Evolutionary conservation across 2,329 filamentous ascomycete species (phyloP).

Genomic region (Apiospora malaysiana): DNA sequence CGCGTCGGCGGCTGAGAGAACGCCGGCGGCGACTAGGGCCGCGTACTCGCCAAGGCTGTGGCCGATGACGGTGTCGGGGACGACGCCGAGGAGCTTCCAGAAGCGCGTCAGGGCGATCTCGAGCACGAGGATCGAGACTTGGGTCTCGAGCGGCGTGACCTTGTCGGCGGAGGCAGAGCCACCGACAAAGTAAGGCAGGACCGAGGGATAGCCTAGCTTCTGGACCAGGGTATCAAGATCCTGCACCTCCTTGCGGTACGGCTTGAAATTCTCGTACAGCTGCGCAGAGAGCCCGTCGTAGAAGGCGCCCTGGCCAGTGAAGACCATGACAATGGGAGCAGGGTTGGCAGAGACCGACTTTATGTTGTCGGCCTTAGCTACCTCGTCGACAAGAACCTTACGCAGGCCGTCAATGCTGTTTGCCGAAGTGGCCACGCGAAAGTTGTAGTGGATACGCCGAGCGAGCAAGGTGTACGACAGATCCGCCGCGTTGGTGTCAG

Average conservation of each 20-base stretch:
- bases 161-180: too few relatives aligned
- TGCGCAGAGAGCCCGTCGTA: conserved; percentile 24
- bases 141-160: conserved; percentile 34
- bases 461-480: conserved; percentile 63
- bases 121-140: conserved; percentile 38
- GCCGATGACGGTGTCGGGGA: conserved; percentile 44
- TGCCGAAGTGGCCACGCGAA: conserved; percentile 36
- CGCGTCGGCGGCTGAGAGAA: conserved; percentile 63
- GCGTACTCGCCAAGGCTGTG: conserved; percentile 61
- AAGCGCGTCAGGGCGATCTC: conserved; percentile 45
- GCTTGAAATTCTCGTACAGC: too few relatives aligned
- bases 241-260: too few relatives aligned
- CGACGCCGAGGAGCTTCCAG: conserved; percentile 44
- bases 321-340: not conserved
- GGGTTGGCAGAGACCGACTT: conserved; percentile 24
- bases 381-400: conserved; percentile 20
- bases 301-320: too few relatives aligned
- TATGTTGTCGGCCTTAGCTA: conserved; percentile 22
- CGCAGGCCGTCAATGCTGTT: conserved; percentile 21
- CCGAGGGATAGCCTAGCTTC: too few relatives aligned
- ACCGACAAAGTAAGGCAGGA: too few relatives aligned
- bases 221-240: too few relatives aligned
- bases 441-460: conserved; percentile 43
- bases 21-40: conserved; percentile 62
- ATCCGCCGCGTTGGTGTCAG: conserved; percentile 45